Percentiles rank a stretch among this genome's conserved stretches.
Evolutionary conservation across 2,329 filamentous ascomycete species (phyloP).

Genomic region (Epichloe elymi): DNA sequence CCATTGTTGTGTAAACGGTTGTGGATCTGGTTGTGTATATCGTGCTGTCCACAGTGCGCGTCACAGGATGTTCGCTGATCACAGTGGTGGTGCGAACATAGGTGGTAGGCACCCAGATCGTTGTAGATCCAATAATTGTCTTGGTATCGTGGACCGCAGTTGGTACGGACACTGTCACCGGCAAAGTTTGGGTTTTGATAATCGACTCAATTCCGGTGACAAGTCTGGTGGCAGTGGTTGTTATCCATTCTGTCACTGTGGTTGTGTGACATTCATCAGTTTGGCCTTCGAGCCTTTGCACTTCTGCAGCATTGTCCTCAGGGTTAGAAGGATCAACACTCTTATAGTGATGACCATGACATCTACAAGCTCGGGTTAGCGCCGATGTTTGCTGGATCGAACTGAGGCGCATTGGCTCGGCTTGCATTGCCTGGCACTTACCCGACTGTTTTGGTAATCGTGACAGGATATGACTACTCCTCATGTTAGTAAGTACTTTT

Average conservation of each 20-base stretch:
- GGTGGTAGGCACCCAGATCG: slow-evolving; percentile 9
- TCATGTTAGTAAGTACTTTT: background rate
- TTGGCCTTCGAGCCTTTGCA: background rate
- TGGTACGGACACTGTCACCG: slow-evolving; percentile 3
- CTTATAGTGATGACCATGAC: background rate
- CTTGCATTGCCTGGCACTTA: slow-evolving; percentile 2
- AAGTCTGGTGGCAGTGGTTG: slow-evolving; percentile 8
- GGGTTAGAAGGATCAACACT: background rate
- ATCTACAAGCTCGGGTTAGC: background rate
- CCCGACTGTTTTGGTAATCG: slow-evolving; percentile 8
- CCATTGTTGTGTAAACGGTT: slow-evolving; percentile 6
- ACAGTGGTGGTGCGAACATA: slow-evolving; percentile 6
- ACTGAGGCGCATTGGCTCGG: background rate
- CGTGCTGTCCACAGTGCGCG: slow-evolving; percentile 9
- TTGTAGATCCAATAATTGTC: slow-evolving; percentile 6
- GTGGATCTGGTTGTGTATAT: slow-evolving; percentile 5
- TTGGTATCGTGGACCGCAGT: slow-evolving; percentile 5
- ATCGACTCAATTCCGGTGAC: slow-evolving; percentile 7
- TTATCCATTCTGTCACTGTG: slow-evolving; percentile 11
- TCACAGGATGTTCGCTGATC: slow-evolving; percentile 7
- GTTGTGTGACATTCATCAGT: slow-evolving; percentile 8
- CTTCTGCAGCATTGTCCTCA: background rate
- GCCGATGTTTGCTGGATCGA: background rate
- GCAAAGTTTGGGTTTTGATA: slow-evolving; percentile 7
- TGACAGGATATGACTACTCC: slow-evolving; percentile 12